phyloP scores from a whole-genome alignment of 495 filamentous ascomycete genomes.

The Talaromyces wortmannii region DNA sequence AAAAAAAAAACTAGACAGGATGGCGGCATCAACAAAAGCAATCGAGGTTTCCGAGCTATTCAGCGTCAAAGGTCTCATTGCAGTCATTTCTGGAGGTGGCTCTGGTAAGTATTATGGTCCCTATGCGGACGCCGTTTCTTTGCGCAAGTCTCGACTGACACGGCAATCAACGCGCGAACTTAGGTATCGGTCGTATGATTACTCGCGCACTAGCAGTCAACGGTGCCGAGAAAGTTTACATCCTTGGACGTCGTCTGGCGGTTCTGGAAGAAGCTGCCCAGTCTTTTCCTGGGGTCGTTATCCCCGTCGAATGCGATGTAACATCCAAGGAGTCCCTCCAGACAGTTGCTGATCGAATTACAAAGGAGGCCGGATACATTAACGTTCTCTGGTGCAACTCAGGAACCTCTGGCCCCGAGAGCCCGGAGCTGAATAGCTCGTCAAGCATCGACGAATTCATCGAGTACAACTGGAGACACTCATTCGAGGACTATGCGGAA shows the following conservation, averaged over 20 bases:
- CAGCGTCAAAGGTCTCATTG: conserved; percentile 52
- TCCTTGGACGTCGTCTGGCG: conserved; percentile 54
- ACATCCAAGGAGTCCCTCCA: conserved; percentile 32
- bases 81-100: conserved; percentile 56
- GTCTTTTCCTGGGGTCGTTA: conserved; percentile 18
- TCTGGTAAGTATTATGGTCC: conserved; percentile 29
- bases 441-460: neutral
- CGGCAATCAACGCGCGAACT: neutral
- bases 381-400: conserved; percentile 63
- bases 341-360: conserved; percentile 20
- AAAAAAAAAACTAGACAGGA: no score
- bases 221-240: conserved; percentile 62
- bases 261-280: conserved; percentile 37
- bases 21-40: no score
- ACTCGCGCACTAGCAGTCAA: conserved; percentile 54
- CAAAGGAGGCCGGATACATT: conserved; percentile 35
- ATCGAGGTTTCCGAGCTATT: conserved; percentile 29
- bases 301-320: conserved; percentile 32
- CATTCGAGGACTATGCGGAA: neutral
- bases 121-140: neutral
- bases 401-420: conserved; percentile 28
- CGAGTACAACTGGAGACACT: neutral
- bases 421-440: neutral
- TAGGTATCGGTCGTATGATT: conserved; percentile 62
- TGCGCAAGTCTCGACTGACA: neutral